Base-by-base conservation (phyloP, 225 moss, liverwort and hornwort genomes). In the Bryoerythrophyllum caledonicum region DNA sequence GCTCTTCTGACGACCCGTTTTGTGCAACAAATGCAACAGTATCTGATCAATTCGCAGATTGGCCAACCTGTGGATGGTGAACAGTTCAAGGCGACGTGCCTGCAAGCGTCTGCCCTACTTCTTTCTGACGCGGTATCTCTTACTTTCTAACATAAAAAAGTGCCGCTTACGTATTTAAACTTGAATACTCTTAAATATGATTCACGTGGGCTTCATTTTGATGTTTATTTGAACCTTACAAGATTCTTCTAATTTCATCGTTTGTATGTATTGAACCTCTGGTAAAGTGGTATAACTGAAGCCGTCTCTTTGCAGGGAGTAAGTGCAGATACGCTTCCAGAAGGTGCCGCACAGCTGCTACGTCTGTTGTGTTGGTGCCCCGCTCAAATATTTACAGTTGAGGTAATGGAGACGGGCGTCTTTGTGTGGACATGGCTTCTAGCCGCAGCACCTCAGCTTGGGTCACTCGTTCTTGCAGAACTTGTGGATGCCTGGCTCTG, bases 401-500 rank as follows among this genome's bases (percentile, higher is more conserved):
- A 80, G 72, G 90, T 85, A 8, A 86, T 94, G 89, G 92, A 94
- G 83, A 92, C 92, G 14, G 94, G 92, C 28, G 82, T 94, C 44
- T 92, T 92, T 79, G 89, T 94, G 49, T 94, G 94, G 94, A 90
- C 90, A 43, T 94, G 94, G 94, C 79, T 94, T 73, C 64, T 94
- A 54, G 89, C 90, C 56, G 92, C 90, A 65, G 92, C 92, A 79
- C 94, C 94, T 48, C 87, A 87, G 65, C 63, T 94, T 65, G 90
- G 87, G 44, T 83, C 94, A 40, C 84, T 84, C 67, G 84, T 94
- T 60, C 82, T 94, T 38, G 89, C 88, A 71, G 94, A 94, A 78
- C 84, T 94, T 63, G 94, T 94, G 37, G 94, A 94, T 85, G 92
- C 94, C 54, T 94, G 94, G 94, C 78, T 94, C 69, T 94, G 94